Conservation (phyloP, 225 moss, liverwort and hornwort genomes). For the Straminergon stramineum region DNA sequence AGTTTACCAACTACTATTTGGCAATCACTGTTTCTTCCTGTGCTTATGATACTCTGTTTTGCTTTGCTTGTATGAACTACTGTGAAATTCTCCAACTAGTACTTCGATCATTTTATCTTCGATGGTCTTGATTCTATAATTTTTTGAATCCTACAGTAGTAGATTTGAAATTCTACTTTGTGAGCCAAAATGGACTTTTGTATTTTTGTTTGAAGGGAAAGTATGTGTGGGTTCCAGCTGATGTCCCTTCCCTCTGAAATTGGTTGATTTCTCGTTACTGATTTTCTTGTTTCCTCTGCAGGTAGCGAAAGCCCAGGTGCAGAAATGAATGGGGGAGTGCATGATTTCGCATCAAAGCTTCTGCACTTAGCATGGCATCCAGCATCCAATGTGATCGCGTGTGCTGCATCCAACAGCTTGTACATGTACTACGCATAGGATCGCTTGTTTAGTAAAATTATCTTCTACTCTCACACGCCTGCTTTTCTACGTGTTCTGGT, state of each 20-base stretch:
- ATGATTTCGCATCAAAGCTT: conserved; percentile 96
- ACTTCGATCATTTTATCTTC: background rate
- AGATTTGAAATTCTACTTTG: background rate
- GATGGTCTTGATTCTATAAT: background rate
- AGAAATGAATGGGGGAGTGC: conserved; percentile 89
- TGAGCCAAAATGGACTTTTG: background rate
- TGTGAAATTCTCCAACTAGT: background rate
- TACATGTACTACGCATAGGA: conserved; percentile 99
- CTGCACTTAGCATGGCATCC: conserved; percentile 99
- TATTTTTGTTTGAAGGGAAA: background rate
- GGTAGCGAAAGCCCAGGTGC: conserved; percentile 87
- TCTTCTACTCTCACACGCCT: conserved; percentile 23
- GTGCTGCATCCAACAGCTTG: conserved; percentile 99
- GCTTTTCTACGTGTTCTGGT: background rate
- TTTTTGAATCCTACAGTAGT: background rate
- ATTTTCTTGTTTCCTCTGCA: conserved; percentile 14
- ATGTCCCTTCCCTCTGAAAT: background rate
- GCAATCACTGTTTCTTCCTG: background rate
- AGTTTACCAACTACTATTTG: background rate
- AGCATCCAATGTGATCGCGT: conserved; percentile 92
- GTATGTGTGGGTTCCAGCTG: background rate
- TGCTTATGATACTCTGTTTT: background rate
- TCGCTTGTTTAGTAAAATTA: conserved; percentile 87
- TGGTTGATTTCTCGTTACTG: background rate
- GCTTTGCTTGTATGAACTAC: background rate